Evolutionary conservation across 352 stramenopile species (phyloP).

Genomic region (Pseudoperonospora humuli): DNA sequence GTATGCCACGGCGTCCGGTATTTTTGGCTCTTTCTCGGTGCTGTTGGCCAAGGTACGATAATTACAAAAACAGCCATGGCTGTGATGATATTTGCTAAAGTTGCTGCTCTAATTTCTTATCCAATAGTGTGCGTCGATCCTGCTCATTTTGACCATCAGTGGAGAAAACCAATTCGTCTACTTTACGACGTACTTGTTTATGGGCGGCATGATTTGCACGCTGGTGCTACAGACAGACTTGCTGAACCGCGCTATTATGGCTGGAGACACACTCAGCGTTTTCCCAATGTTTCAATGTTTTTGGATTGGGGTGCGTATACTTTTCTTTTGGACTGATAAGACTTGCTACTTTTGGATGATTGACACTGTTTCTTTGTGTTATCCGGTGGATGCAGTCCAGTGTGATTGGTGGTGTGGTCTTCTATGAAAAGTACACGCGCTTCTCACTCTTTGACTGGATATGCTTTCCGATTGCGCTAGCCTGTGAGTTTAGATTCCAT

Average conservation of each 20-base stretch:
- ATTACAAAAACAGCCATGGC: neutral
- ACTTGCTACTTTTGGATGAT: neutral
- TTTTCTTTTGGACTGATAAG: neutral
- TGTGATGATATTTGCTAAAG: slow-evolving; percentile 20
- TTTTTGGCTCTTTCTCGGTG: slow-evolving; percentile 80
- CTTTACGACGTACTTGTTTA: slow-evolving; percentile 79
- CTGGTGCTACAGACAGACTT: slow-evolving; percentile 79
- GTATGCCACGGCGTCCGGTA: slow-evolving; percentile 73
- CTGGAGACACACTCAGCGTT: slow-evolving; percentile 73
- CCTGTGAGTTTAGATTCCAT: slow-evolving; percentile 36
- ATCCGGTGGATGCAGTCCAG: slow-evolving; percentile 44
- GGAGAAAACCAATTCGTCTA: slow-evolving; percentile 83
- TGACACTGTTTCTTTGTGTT: slow-evolving; percentile 8
- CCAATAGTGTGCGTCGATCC: slow-evolving; percentile 59
- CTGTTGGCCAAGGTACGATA: slow-evolving; percentile 61
- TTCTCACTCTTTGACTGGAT: slow-evolving; percentile 80
- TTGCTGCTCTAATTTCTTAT: neutral
- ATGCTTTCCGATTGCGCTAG: slow-evolving; percentile 62
- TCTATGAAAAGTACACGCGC: slow-evolving; percentile 77
- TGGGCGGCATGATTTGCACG: slow-evolving; percentile 73
- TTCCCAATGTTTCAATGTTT: slow-evolving; percentile 88
- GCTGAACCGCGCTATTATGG: slow-evolving; percentile 81
- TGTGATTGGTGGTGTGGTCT: slow-evolving; percentile 75
- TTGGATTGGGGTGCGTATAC: slow-evolving; percentile 67
- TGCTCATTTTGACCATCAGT: slow-evolving; percentile 70